Conservation (phyloP, 2,329 filamentous ascomycete genomes). For the Blumeriella jaapii region DNA sequence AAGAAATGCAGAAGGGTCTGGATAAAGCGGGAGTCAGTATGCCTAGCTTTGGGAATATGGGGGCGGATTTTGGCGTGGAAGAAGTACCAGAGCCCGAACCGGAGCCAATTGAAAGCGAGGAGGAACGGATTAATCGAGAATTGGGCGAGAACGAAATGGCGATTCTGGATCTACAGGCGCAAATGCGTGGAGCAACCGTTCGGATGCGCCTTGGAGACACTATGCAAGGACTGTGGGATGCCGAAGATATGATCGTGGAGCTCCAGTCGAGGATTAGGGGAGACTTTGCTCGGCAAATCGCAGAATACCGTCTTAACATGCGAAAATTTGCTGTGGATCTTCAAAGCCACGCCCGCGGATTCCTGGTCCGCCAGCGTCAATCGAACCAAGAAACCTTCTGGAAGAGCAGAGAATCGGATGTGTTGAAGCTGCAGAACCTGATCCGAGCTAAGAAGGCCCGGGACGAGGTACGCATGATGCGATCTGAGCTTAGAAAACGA, state of each 20-base stretch:
- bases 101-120: constrained; percentile 70
- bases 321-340: constrained; percentile 65
- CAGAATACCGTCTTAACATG: constrained; percentile 75
- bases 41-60: constrained; percentile 97
- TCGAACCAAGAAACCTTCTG: constrained; percentile 53
- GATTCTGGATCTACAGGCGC: constrained; percentile 74
- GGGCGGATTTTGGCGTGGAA: constrained; percentile 86
- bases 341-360: constrained; percentile 70
- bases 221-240: constrained; percentile 87
- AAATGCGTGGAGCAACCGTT: constrained; percentile 69
- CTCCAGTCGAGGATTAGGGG: constrained; percentile 81
- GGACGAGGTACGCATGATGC: constrained; percentile 42
- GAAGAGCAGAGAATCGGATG: constrained; percentile 57
- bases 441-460: constrained; percentile 58
- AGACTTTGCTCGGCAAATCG: constrained; percentile 75
- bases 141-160: constrained; percentile 61
- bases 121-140: constrained; percentile 76
- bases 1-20: constrained; percentile 91
- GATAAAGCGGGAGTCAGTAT: constrained; percentile 92
- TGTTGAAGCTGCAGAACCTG: constrained; percentile 73
- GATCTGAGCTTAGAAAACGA: constrained; percentile 48
- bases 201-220: constrained; percentile 65
- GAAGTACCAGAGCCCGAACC: constrained; percentile 65
- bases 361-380: constrained; percentile 56
- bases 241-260: constrained; percentile 65